Evolutionary conservation across 495 filamentous ascomycete genomes (phyloP), one percentile per base, ranked within the genome.

Genomic region (Aspergillus egyptiacus): DNA sequence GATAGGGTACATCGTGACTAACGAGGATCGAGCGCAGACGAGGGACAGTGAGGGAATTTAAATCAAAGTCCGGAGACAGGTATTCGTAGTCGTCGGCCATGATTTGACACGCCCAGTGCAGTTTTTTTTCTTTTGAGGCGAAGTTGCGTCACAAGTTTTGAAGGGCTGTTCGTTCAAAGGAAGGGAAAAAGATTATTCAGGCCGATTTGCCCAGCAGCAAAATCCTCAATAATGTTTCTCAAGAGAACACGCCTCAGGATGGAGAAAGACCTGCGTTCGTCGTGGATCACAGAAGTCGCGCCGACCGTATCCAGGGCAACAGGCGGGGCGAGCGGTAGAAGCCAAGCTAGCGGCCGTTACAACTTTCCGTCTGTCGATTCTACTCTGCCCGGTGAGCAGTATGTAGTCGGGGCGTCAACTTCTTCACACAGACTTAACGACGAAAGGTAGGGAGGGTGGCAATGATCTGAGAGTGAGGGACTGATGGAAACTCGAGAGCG

Each of bases 11-110:
- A 62, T 88, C 84, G 68, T 98, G 84, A 46, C 80, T 83, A 54
- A 97, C 83, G 24, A 98, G 82, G 51, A 96, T 91, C 17, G 85
- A 86, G 36, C 93, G 86, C 46, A 98, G 77, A 28, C 83, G 82
- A 32, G 91, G 87, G 22, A 96, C 80, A 5, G 88, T 97, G 46
- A 96, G 76, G 43, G 79, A 81, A 51, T 72, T 71, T 20, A 94
- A 84, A 60, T 97, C 90, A 65, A 95, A 96, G 54, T 78, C 86
- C 15, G 84, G 70, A 47, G 87, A 78, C 28, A 97, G 79, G 62
- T 96, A 98, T 46, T 91, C 85, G 40, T 83, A 64, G 49, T 77
- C 81, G 56, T 90, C 87, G 18, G 69, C 69, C 83, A 87, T 87
- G 59, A 33, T 76, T 58, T 39, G 47, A 34, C 36, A 45, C 41